phyloP scores from a whole-genome alignment of 305 asterid species.

The Fraxinus dipetala region DNA sequence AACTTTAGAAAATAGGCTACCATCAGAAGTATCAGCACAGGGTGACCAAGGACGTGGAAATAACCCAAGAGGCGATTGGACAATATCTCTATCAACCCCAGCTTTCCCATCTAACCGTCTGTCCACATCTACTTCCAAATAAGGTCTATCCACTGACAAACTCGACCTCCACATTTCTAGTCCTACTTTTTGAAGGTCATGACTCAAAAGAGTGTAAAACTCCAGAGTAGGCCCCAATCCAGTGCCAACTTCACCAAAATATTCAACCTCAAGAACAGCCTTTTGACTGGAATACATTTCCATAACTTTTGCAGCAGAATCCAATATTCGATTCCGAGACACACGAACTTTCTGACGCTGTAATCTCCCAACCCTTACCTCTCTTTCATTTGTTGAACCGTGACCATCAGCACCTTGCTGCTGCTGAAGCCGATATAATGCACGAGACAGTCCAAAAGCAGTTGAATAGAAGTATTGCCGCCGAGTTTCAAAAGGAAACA shows the following conservation, averaged over 20 bases:
- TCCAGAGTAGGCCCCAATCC: conserved; percentile 99
- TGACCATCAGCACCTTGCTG: conserved; percentile 96
- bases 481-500: conserved; percentile 96
- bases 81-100: conserved; percentile 46
- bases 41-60: conserved; percentile 94
- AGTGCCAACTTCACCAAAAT: conserved; percentile 98
- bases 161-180: conserved; percentile 84
- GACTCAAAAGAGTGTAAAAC: conserved; percentile 92
- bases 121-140: conserved; percentile 57
- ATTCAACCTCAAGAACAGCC: conserved; percentile 98
- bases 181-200: conserved; percentile 82
- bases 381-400: conserved; percentile 73
- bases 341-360: conserved; percentile 98
- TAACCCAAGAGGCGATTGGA: conserved; percentile 85
- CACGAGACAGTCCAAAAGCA: conserved; percentile 95
- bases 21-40: conserved; percentile 60
- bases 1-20: conserved; percentile 60
- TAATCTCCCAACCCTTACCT: conserved; percentile 74
- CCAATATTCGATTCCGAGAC: conserved; percentile 82
- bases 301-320: conserved; percentile 96
- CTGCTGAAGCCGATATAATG: conserved; percentile 89
- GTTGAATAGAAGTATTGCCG: conserved; percentile 98
- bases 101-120: conserved; percentile 25
- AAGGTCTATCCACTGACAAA: conserved; percentile 38
- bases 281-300: conserved; percentile 97